These are phyloP conservation scores for Picea abies DNA, from an alignment of 83 land plant genomes.

Conservation along the genomic window DNA sequence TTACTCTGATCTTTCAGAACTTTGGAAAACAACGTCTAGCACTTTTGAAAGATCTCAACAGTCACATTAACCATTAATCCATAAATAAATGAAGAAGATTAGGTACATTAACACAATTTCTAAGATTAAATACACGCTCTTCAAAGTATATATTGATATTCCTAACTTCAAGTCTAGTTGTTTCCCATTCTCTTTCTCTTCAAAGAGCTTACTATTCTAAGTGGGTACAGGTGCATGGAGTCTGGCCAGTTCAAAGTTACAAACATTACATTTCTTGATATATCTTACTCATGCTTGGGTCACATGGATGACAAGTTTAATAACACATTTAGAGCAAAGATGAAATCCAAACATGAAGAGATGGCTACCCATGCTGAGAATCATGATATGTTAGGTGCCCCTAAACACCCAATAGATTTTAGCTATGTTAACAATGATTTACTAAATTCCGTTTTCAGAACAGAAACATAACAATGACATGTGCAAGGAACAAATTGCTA, in stretches of 20 bases:
- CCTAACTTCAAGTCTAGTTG: not conserved
- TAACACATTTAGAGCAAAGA: not conserved
- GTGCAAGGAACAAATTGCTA: not conserved
- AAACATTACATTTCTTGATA: too few relatives aligned
- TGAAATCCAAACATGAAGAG: not conserved
- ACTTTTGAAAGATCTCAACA: not conserved
- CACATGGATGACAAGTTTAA: not conserved
- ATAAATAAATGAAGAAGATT: not conserved
- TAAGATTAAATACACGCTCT: not conserved
- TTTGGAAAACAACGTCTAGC: not conserved
- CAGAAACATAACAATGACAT: not conserved
- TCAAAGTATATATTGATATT: not conserved
- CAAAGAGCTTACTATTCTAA: not conserved
- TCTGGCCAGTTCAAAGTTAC: too few relatives aligned
- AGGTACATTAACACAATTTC: not conserved
- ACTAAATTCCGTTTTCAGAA: not conserved
- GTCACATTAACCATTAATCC: not conserved
- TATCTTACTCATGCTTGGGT: not conserved
- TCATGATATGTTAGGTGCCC: not conserved
- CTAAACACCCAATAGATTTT: not conserved
- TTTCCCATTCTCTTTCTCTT: not conserved
- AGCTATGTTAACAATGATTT: not conserved
- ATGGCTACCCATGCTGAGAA: not conserved
- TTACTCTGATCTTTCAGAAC: not conserved
- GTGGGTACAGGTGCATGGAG: not conserved